Evolutionary conservation across 2,329 filamentous ascomycete genomes (phyloP), one percentile per base, ranked within the genome.

Genomic region (Dactylellina leptospora): DNA sequence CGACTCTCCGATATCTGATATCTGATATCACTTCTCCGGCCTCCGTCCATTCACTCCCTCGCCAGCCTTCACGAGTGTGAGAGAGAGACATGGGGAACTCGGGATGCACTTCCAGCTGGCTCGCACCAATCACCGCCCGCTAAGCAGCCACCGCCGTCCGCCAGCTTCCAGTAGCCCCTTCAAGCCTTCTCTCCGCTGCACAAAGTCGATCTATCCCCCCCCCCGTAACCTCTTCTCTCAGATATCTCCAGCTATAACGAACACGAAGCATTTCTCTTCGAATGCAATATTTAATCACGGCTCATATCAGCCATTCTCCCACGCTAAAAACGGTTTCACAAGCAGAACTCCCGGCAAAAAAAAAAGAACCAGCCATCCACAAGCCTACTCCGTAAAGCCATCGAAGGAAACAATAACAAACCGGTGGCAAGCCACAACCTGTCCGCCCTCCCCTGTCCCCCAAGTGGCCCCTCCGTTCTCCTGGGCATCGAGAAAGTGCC

Each of bases 401-500:
- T 38, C 33, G 33, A 10, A n/a, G 10, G 10, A 38, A 13, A 38
- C 16, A 38, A 38, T n/a, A n/a, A 10, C 33, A 38, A 10, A 38
- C 11, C 11, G 33, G 11, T 33, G 11, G 11, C 5, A 11, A 33
- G n/a, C n/a, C n/a, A n/a, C n/a, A 38, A 38, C 27, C 8, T 36
- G 28, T 3, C 16, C 50, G 16, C 38, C 20, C 60, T 40, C 40
- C 51, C 50, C 42, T 33, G 30, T 20, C 25, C 48, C 30, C 20
- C 27, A 36, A 50, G 11, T 4, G 16, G 1, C 20, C 42, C 40
- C 61, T 36, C 33, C n/a, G 11, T 13, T 10, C 10, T 11, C 40
- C 64, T 70, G 64, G 64, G 64, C 64, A 70, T 62, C 64, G 64
- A 50, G 20, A 61, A 70, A 70, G 64, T 70, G 20, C 64, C 64